phyloP scores from a whole-genome alignment of 257 asterid genomes.

The Salvia miltiorrhiza region DNA sequence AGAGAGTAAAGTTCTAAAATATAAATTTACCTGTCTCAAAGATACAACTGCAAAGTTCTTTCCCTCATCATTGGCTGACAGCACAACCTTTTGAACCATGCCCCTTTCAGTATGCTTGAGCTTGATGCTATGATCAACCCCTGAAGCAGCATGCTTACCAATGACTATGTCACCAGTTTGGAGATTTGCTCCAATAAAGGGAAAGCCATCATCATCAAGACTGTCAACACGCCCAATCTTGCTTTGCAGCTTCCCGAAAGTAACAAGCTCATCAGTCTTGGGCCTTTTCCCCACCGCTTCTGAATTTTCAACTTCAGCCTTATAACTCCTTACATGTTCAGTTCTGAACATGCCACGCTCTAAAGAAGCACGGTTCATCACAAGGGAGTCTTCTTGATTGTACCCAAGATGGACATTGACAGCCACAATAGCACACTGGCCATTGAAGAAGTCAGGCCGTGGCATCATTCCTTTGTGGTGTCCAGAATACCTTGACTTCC shows the following conservation, averaged over 20 bases:
- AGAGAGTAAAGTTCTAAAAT: neutral
- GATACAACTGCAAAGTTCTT: constrained; percentile 80
- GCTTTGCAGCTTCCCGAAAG: constrained; percentile 77
- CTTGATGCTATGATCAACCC: constrained; percentile 82
- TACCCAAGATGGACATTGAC: constrained; percentile 92
- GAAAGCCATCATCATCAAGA: constrained; percentile 95
- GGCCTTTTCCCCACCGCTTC: constrained; percentile 46
- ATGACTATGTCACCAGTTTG: constrained; percentile 87
- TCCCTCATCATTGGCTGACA: constrained; percentile 87
- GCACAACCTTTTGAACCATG: constrained; percentile 86
- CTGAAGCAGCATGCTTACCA: constrained; percentile 76
- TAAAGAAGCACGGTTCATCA: constrained; percentile 86
- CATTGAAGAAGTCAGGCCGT: constrained; percentile 80
- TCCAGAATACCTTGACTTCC: constrained; percentile 45
- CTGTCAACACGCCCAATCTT: constrained; percentile 86
- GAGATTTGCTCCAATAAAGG: constrained; percentile 80
- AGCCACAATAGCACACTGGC: constrained; percentile 92
- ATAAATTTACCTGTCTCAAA: constrained; percentile 69
- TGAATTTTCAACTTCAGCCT: constrained; percentile 66
- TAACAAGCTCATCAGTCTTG: constrained; percentile 51
- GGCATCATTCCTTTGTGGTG: constrained; percentile 65
- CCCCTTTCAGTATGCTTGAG: constrained; percentile 94
- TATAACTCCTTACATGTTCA: constrained; percentile 81
- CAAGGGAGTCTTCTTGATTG: constrained; percentile 94
- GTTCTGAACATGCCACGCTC: constrained; percentile 97